These are phyloP conservation scores for Lignosus rhinocerotis DNA, from an alignment of 1,284 basidiomycete species.

Conservation along the genomic window DNA sequence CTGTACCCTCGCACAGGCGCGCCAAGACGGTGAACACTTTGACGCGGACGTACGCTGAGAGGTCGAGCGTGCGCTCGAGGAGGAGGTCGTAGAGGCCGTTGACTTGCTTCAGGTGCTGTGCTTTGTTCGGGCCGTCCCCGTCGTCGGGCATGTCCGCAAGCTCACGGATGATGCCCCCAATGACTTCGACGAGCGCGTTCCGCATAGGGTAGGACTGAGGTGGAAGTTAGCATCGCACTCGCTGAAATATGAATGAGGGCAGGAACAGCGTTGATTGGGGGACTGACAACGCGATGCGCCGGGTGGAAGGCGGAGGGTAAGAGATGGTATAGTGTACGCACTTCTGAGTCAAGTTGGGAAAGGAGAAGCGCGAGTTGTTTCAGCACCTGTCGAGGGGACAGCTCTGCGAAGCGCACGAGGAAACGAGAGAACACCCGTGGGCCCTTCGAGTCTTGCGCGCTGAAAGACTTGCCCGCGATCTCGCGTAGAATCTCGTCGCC, in stretches of 20 bases:
- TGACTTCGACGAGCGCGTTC: conserved; percentile 87
- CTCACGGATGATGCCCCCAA: conserved; percentile 81
- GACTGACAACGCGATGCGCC: no score
- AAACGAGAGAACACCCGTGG: conserved; percentile 88
- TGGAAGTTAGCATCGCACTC: background rate
- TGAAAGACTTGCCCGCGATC: conserved; percentile 79
- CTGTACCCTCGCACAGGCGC: conserved; percentile 71
- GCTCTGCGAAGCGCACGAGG: conserved; percentile 80
- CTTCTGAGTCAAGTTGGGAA: conserved; percentile 91
- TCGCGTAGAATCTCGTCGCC: conserved; percentile 91
- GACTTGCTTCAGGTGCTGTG: conserved; percentile 80
- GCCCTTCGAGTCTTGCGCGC: conserved; percentile 82
- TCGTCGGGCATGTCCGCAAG: conserved; percentile 62
- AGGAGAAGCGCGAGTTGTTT: conserved; percentile 90
- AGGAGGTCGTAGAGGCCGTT: conserved; percentile 83
- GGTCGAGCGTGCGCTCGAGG: conserved; percentile 85
- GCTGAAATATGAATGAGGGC: background rate
- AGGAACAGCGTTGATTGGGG: no score
- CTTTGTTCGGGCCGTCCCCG: conserved; percentile 51
- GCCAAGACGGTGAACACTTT: conserved; percentile 83
- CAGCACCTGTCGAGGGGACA: conserved; percentile 82
- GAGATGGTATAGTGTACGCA: conserved; percentile 35
- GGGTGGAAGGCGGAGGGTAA: no score
- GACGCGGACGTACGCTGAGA: conserved; percentile 88
- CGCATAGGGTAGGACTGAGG: conserved; percentile 93